Percentiles rank a stretch among this genome's conserved stretches.
These are phyloP conservation scores for Petasospora fabianii DNA, from an alignment of 1,139 yeast genomes.

Conservation along the genomic window DNA sequence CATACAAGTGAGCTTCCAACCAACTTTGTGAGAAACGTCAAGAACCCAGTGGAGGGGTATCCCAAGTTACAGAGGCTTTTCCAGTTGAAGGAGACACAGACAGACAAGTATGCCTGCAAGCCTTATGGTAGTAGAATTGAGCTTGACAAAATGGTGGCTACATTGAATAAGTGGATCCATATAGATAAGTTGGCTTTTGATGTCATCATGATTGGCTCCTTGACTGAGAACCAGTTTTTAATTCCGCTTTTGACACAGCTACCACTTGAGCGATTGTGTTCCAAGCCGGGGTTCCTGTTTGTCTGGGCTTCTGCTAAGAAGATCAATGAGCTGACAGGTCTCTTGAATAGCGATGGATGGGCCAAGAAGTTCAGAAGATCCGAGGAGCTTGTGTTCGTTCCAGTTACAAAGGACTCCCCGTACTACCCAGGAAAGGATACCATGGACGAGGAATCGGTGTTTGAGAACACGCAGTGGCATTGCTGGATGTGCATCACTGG, in stretches of 20 bases:
- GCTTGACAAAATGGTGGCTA: constrained; percentile 50
- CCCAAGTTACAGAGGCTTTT: constrained; percentile 74
- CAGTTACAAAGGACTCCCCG: constrained; percentile 55
- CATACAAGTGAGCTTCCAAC: constrained; percentile 62
- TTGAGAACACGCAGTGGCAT: constrained; percentile 75
- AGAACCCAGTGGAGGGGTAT: constrained; percentile 72
- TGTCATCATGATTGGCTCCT: constrained; percentile 87
- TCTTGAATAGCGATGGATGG: constrained; percentile 57
- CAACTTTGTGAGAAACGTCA: constrained; percentile 58
- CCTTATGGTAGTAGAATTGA: constrained; percentile 65
- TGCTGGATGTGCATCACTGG: constrained; percentile 98
- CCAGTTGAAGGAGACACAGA: constrained; percentile 53
- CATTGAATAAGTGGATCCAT: constrained; percentile 58
- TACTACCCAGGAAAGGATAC: constrained; percentile 51
- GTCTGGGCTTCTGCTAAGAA: constrained; percentile 82
- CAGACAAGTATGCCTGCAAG: constrained; percentile 45
- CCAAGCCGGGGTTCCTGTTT: constrained; percentile 82
- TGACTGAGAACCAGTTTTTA: constrained; percentile 66
- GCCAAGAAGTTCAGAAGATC: constrained; percentile 79
- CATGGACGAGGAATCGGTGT: constrained; percentile 39
- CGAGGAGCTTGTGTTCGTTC: constrained; percentile 76
- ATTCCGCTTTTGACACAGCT: constrained; percentile 56
- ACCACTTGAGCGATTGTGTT: constrained; percentile 69
- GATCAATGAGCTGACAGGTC: constrained; percentile 55
- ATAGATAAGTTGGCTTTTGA: constrained; percentile 64